phyloP scores from a whole-genome alignment of 345 rosid species.

The Trapa incisa region DNA sequence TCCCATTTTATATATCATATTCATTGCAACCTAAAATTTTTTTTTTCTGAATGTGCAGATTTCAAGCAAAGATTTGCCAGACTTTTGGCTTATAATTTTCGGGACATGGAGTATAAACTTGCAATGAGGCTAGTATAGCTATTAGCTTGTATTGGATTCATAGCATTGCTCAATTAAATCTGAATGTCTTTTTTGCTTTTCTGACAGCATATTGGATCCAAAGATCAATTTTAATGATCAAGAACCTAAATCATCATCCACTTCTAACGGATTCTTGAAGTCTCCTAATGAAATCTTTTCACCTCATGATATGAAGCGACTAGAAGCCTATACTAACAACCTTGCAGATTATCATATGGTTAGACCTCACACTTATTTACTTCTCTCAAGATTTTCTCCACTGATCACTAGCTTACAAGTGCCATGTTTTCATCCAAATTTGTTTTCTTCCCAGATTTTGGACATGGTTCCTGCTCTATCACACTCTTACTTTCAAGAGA shows the following conservation, averaged over 20 bases:
- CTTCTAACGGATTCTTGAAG: conserved; percentile 41
- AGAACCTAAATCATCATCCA: conserved; percentile 17
- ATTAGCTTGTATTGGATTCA: neutral
- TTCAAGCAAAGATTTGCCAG: conserved; percentile 62
- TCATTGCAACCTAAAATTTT: conserved; percentile 4
- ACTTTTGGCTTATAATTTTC: conserved; percentile 43
- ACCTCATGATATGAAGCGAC: conserved; percentile 54
- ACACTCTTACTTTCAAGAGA: conserved; percentile 60
- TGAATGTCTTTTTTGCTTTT: conserved; percentile 10
- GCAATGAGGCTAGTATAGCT: conserved; percentile 61
- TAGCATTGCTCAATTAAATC: conserved; percentile 3
- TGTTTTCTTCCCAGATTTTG: conserved; percentile 33
- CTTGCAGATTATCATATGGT: conserved; percentile 60
- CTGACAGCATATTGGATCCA: conserved; percentile 73
- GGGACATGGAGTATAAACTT: conserved; percentile 76
- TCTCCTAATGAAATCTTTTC: conserved; percentile 36
- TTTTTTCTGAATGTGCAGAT: conserved; percentile 27
- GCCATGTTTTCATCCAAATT: neutral
- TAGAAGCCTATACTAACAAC: conserved; percentile 57
- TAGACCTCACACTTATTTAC: conserved; percentile 12
- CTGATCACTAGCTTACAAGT: neutral
- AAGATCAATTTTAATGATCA: conserved; percentile 46
- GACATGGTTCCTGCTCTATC: conserved; percentile 63
- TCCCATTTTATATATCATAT: neutral
- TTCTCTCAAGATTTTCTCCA: neutral